phyloP scores from a whole-genome alignment of 495 filamentous ascomycete species.

The Neurospora cerealis region DNA sequence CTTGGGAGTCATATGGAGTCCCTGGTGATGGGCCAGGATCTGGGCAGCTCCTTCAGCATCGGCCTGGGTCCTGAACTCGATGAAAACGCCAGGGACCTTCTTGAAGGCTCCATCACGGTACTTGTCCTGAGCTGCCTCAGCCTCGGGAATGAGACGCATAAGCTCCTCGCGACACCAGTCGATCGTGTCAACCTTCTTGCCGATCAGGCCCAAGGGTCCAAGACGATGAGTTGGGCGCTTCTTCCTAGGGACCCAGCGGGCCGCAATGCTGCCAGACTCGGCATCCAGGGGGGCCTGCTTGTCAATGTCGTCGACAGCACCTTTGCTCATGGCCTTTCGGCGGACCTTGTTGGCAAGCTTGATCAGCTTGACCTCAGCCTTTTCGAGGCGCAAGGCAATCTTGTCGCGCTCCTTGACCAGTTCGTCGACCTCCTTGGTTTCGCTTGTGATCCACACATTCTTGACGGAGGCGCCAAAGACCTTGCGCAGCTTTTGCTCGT shows the following conservation, averaged over 20 bases:
- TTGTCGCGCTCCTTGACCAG: constrained; percentile 77
- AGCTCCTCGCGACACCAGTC: constrained; percentile 84
- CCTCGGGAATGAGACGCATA: constrained; percentile 67
- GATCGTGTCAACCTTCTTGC: constrained; percentile 92
- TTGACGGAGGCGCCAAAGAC: constrained; percentile 75
- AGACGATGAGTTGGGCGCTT: constrained; percentile 79
- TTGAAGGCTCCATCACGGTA: constrained; percentile 61
- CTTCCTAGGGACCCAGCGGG: constrained; percentile 68
- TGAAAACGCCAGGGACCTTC: constrained; percentile 67
- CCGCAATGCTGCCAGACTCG: constrained; percentile 68
- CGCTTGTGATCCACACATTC: constrained; percentile 75
- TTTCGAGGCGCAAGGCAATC: constrained; percentile 77
- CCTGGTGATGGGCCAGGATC: constrained; percentile 78
- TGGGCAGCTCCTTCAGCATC: constrained; percentile 84
- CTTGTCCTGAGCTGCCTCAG: constrained; percentile 63
- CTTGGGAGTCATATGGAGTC: constrained; percentile 85
- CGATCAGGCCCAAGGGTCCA: constrained; percentile 63
- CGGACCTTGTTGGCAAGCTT: constrained; percentile 70
- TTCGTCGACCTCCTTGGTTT: constrained; percentile 73
- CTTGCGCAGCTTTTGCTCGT: constrained; percentile 59
- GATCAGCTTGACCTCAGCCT: constrained; percentile 80
- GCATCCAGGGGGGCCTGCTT: constrained; percentile 39
- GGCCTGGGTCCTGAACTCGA: constrained; percentile 73
- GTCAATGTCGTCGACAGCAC: constrained; percentile 33
- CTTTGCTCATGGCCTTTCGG: constrained; percentile 65